Base-by-base conservation (phyloP, 2,329 filamentous ascomycete species). In the Didymella sp. region DNA sequence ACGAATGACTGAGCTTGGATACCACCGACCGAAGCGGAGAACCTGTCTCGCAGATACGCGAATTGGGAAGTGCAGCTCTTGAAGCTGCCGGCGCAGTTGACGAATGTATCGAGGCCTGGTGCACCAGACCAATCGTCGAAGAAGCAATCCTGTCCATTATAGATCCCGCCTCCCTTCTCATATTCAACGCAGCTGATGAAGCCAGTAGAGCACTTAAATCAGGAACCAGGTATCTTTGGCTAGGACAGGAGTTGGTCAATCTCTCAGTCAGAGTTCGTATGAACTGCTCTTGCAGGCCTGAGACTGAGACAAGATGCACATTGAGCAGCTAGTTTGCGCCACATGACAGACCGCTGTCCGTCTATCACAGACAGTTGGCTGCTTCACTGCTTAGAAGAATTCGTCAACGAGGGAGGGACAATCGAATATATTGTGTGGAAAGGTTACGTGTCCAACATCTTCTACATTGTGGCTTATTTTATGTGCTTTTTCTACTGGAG, bases 1-100 rank as follows among this genome's bases (percentile, higher is more conserved):
- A 21, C 19, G n/a, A n/a, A n/a, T 4, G 35, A 22, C 3, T 17
- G 35, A 8, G 19, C 13, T 9, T 21, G 35, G 19, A 6, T 21
- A 9, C 4, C 19, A n/a, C 4, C 15, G 33, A 9, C 6, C 3
- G 35, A 19, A 21, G 41, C 19, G 2, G 41, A 30, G 2, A 27
- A 25, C 13, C 17, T 28, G 25, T 31, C 3, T 44, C 25, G 17
- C 41, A 44, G 25, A 44, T 28, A 12, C 25, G 6, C 4, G 41
- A 27, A 8, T 44, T 44, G 24, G 24, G 41, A 30, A 17, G 3
- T 30, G 25, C 41, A 44, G 6, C 41, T 27, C 24, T 28, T 28
- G 41, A 44, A 44, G n/a, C 41, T 25, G n/a, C 24, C 19, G 25
- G 41, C n/a, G 41, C 42, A 45, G 25, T 45, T 24, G 28, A 45